Evolutionary conservation across 441 rosid genomes (phyloP).

Genomic region (Francoa sonchifolia): DNA sequence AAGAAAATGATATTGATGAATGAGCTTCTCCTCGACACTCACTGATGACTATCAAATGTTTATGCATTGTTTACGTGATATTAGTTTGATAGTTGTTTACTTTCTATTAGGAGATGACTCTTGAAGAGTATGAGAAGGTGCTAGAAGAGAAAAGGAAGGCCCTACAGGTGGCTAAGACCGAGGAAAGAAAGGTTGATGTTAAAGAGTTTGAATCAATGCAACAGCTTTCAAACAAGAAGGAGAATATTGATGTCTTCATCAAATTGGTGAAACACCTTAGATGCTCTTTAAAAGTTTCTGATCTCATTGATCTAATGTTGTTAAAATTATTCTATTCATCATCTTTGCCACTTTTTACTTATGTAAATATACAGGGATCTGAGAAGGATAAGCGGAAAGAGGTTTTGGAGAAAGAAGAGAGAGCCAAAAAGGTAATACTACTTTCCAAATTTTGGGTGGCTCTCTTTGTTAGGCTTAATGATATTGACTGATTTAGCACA

Average conservation of each 20-base stretch:
- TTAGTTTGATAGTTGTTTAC: neutral
- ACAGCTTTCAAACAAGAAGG: conserved; percentile 75
- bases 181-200: conserved; percentile 65
- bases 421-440: conserved; percentile 60
- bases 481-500: neutral
- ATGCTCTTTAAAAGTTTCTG: too few species aligned
- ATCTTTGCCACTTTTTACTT: too few species aligned
- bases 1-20: too few species aligned
- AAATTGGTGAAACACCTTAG: conserved; percentile 80
- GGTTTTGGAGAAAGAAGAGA: conserved; percentile 76
- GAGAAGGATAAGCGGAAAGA: conserved; percentile 85
- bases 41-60: too few species aligned
- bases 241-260: conserved; percentile 61
- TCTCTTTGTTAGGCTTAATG: neutral
- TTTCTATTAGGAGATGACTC: conserved; percentile 54
- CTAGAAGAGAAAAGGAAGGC: conserved; percentile 76
- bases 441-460: neutral
- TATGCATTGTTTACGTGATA: neutral
- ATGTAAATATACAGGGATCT: too few species aligned
- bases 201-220: conserved; percentile 72
- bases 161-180: conserved; percentile 44
- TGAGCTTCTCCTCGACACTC: too few species aligned
- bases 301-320: too few species aligned
- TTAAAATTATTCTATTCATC: too few species aligned
- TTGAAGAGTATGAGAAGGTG: conserved; percentile 86